Evolutionary conservation across 78 protist genomes (phyloP).

Genomic region (Goniomonas avonlea): DNA sequence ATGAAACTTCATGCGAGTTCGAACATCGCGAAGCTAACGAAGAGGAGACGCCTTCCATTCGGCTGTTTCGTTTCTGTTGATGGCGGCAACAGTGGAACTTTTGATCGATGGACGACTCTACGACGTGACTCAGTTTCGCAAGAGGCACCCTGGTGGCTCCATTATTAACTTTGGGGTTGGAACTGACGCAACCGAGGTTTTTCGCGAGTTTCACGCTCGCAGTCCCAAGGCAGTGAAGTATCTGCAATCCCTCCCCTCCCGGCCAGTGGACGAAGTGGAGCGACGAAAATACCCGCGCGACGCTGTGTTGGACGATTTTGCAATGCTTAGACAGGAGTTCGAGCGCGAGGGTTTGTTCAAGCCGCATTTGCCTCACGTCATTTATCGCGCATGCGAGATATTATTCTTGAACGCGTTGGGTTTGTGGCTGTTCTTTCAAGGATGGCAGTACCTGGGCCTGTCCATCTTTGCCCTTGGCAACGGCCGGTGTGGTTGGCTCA

Average conservation of each 20-base stretch:
- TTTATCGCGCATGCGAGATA: not conserved
- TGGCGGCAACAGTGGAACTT: no score
- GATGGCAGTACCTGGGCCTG: not conserved
- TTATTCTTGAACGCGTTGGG: not conserved
- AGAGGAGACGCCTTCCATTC: no score
- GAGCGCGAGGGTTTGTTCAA: constrained; percentile 26
- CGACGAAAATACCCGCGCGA: not conserved
- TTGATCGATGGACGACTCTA: not conserved
- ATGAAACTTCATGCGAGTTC: no score
- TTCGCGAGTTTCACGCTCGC: not conserved
- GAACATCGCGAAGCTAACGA: no score
- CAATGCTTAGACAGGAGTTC: not conserved
- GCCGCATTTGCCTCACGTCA: not conserved
- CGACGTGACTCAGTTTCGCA: not conserved
- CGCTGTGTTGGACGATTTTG: not conserved
- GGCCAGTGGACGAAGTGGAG: not conserved
- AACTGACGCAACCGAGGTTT: constrained; percentile 11
- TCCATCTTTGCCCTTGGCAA: not conserved
- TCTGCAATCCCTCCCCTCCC: not conserved
- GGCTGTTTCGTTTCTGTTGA: no score
- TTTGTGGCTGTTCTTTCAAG: not conserved
- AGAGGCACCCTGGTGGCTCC: not conserved
- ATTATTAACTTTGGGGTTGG: not conserved
- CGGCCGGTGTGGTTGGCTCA: constrained; percentile 41
- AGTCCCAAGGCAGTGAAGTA: not conserved